phyloP scores from a whole-genome alignment of 257 asterid genomes.

The Solanum habrochaites region DNA sequence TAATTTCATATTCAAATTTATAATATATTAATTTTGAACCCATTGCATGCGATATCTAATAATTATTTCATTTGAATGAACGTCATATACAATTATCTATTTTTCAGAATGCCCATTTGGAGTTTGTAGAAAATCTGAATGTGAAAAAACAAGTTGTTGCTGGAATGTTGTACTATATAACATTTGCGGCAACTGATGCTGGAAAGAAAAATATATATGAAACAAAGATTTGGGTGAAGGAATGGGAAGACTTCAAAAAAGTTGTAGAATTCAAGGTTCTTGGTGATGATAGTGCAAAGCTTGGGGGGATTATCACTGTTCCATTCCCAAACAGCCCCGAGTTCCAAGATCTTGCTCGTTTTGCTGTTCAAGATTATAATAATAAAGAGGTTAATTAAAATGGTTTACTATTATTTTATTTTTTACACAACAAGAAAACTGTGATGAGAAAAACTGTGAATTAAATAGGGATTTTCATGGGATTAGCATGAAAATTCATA shows the following conservation, averaged over 20 bases:
- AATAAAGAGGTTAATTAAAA: neutral
- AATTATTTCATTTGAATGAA: no score
- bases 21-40: no score
- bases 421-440: no score
- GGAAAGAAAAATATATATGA: neutral
- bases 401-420: no score
- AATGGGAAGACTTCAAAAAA: constrained; percentile 3
- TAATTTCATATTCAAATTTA: no score
- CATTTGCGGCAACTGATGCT: neutral
- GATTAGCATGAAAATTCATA: no score
- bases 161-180: neutral
- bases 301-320: accelerated
- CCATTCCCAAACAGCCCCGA: neutral
- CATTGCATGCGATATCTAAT: no score
- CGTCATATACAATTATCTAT: no score
- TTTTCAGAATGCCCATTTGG: neutral
- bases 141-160: neutral
- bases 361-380: neutral
- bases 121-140: neutral
- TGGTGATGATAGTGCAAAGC: neutral
- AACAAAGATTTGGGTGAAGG: neutral
- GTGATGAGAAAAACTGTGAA: no score
- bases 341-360: neutral
- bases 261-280: neutral
- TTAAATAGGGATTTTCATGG: no score